Base-by-base conservation (phyloP, 2,329 filamentous ascomycete genomes). In the Cercospora sp. region DNA sequence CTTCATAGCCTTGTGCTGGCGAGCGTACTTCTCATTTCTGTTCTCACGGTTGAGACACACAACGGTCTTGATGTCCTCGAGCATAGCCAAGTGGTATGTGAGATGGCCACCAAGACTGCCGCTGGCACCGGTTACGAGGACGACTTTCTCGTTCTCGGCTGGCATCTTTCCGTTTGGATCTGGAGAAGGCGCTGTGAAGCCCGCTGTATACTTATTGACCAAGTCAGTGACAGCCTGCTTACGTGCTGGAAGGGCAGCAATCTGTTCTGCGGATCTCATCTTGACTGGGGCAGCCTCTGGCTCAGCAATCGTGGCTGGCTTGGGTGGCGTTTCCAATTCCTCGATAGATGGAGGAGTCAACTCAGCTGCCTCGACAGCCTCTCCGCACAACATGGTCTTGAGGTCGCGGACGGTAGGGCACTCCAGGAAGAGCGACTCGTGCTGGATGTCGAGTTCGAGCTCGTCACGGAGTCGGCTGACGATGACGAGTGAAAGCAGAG, bases 41-140 rank as follows among this genome's bases (percentile, higher is more conserved):
- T 72, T 77, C 6, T 68, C 69, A 1, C 84, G 80, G 70, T 87
- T 87, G 12, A 87, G 69, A 65, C 84, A 86, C 5, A 85, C 68
- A 0, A 84, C 75, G 0, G 36, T 72, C 20, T 75, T 70, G 3
- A 83, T 78, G 12, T 73, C 69, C 0, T 76, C 51, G 0, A 69
- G 71, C 0, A 67, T 20, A 9, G 80, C 77, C 2, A 79, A 63
- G 5, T 76, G 51, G 1, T 67, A 63, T 2, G 79, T 79, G 1
- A 83, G 64, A 66, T 83, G 79, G 0, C 72, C 55, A 1, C 81
- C 82, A 0, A 83, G 72, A 60, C 79, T 79, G 2, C 81, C 81
- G 0, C 80, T 67, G 18, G 64, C 67, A 33, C 67, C 67, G 10
- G 67, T 69, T 75, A 83, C 72, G 1, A 82, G 67, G 1, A 83